phyloP scores from a whole-genome alignment of 148 eudicot genomes.

The Rhododendron molle region DNA sequence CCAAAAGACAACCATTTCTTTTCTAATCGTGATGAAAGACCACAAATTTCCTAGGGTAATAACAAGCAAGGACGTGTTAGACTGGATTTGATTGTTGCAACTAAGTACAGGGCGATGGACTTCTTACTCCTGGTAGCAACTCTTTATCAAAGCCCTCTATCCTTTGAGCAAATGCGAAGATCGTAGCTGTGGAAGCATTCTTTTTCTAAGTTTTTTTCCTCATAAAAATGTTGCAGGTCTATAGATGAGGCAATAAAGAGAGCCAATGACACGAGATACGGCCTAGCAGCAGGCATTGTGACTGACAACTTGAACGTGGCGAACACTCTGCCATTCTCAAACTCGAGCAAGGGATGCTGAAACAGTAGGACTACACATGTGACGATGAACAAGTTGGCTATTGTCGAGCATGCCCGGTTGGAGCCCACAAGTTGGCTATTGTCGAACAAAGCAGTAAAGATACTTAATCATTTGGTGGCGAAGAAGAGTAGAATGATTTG shows the following conservation, averaged over 20 bases:
- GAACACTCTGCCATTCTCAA: too few species aligned
- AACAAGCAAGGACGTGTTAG: background rate
- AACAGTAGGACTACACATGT: too few species aligned
- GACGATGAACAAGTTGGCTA: too few species aligned
- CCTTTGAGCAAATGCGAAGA: background rate
- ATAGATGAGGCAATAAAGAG: slow-evolving; percentile 65
- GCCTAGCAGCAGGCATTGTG: slow-evolving; percentile 73
- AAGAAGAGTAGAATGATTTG: too few species aligned
- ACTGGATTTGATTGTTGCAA: background rate
- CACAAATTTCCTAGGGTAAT: too few species aligned
- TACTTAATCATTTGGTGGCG: too few species aligned
- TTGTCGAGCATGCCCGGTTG: too few species aligned
- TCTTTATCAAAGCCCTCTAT: background rate
- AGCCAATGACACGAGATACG: slow-evolving; percentile 61
- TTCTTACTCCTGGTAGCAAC: background rate
- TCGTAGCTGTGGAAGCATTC: background rate
- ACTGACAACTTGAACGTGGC: slow-evolving; percentile 67
- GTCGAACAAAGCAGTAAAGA: too few species aligned
- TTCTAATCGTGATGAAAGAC: too few species aligned
- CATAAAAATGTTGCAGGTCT: slow-evolving; percentile 34
- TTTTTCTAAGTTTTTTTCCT: background rate
- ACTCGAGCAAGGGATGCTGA: too few species aligned
- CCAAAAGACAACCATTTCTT: too few species aligned
- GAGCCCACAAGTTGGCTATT: too few species aligned
- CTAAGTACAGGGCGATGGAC: background rate